These are phyloP conservation scores for Trichoderma lentiforme DNA, from an alignment of 2,329 filamentous ascomycete genomes.

Conservation along the genomic window DNA sequence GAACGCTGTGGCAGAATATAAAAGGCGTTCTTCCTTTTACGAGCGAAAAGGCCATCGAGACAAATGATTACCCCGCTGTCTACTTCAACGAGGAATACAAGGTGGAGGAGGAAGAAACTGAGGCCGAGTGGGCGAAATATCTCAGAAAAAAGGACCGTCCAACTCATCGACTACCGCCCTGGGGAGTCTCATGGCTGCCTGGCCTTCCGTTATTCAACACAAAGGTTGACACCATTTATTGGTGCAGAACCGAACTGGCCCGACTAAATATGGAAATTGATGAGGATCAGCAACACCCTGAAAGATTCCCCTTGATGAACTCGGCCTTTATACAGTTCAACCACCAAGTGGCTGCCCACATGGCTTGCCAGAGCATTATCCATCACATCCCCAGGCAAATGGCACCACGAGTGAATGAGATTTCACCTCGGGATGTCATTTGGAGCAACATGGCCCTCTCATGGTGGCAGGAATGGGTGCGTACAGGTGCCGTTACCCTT, in stretches of 20 bases:
- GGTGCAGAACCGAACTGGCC: conserved; percentile 82
- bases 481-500: conserved; percentile 62
- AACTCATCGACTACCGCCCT: conserved; percentile 70
- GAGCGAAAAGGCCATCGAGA: conserved; percentile 40
- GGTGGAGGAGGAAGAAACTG: conserved; percentile 56
- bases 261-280: conserved; percentile 90
- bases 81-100: conserved; percentile 56
- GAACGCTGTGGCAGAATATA: conserved; percentile 50
- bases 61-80: conserved; percentile 58
- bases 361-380: conserved; percentile 90
- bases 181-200: conserved; percentile 67
- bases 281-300: conserved; percentile 77
- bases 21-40: conserved; percentile 50
- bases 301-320: conserved; percentile 87
- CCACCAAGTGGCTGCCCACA: conserved; percentile 93
- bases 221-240: conserved; percentile 93
- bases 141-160: conserved; percentile 78
- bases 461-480: conserved; percentile 88
- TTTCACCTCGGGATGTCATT: conserved; percentile 85
- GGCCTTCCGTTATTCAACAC: conserved; percentile 75
- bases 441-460: conserved; percentile 97
- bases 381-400: conserved; percentile 93
- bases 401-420: conserved; percentile 88
- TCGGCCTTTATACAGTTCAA: conserved; percentile 99
- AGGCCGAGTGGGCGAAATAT: conserved; percentile 78